Conservation (phyloP, 1,139 yeast genomes). For the Pichia sp. region DNA sequence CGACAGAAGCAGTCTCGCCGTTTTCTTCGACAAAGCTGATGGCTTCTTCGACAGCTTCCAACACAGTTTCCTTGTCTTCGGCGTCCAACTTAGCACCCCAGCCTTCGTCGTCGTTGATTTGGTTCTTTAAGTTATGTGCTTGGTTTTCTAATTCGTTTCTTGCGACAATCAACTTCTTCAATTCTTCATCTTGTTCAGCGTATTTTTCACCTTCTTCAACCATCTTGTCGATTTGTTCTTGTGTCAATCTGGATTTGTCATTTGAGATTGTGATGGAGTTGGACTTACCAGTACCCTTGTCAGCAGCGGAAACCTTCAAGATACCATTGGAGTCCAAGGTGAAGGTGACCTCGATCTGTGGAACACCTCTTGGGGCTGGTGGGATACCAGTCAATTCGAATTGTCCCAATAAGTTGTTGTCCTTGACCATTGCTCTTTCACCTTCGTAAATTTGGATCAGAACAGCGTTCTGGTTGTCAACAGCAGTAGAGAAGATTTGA, state of each 20-base stretch:
- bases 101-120: constrained; percentile 31
- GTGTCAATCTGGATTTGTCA: constrained; percentile 93
- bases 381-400: constrained; percentile 94
- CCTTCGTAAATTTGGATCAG: constrained; percentile 95
- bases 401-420: constrained; percentile 92
- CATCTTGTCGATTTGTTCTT: constrained; percentile 62
- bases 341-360: constrained; percentile 94
- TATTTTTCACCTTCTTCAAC: constrained; percentile 62
- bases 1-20: constrained; percentile 77
- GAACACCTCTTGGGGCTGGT: constrained; percentile 97
- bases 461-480: constrained; percentile 96
- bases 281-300: constrained; percentile 95
- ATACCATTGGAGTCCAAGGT: constrained; percentile 95
- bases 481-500: constrained; percentile 94
- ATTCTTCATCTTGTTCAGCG: constrained; percentile 57
- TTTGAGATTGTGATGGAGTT: constrained; percentile 92
- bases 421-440: constrained; percentile 94
- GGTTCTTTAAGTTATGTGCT: constrained; percentile 74
- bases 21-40: constrained; percentile 87
- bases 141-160: constrained; percentile 87
- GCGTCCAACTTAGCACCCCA: constrained; percentile 62
- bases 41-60: constrained; percentile 84
- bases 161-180: constrained; percentile 56
- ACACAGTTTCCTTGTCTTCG: constrained; percentile 86
- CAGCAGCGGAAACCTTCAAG: constrained; percentile 87